These are phyloP conservation scores for Sporothrix variecibatus DNA, from an alignment of 2,329 filamentous ascomycete genomes.

Conservation along the genomic window DNA sequence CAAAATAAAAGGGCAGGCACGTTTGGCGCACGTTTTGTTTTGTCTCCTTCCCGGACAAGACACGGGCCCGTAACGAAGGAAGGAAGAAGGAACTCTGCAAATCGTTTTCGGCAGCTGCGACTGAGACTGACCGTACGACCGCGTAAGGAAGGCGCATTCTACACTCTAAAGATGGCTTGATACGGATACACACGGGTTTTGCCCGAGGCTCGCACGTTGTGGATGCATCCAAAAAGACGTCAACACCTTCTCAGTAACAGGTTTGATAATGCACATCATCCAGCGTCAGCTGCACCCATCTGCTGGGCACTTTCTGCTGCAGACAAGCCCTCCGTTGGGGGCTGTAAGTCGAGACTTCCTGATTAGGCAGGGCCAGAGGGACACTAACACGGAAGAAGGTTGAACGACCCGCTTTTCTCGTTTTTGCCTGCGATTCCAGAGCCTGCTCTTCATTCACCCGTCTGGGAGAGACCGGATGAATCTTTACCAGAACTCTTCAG, in stretches of 20 bases:
- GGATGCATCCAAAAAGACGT: constrained; percentile 7
- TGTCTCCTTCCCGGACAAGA: neutral
- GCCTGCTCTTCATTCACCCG: neutral
- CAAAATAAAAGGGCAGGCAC: neutral
- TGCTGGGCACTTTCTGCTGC: neutral
- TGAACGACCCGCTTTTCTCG: neutral
- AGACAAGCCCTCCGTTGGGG: too few relatives aligned
- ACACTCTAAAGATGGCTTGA: neutral
- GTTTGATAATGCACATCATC: neutral
- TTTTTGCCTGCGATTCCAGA: neutral
- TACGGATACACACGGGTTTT: constrained; percentile 18
- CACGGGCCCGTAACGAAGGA: neutral
- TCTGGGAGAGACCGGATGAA: neutral
- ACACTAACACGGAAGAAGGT: neutral
- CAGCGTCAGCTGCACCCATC: neutral
- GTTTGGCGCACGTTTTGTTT: neutral
- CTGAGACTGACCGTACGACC: too few relatives aligned
- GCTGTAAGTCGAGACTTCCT: constrained; percentile 16
- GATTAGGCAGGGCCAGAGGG: constrained; percentile 3
- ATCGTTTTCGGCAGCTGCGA: constrained; percentile 1
- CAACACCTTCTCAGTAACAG: neutral
- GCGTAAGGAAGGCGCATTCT: neutral
- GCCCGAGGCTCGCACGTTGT: neutral
- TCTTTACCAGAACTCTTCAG: constrained; percentile 1
- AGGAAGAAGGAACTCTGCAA: neutral